Conservation (phyloP, 139 green algal species). For the Yamagishiella unicocca region DNA sequence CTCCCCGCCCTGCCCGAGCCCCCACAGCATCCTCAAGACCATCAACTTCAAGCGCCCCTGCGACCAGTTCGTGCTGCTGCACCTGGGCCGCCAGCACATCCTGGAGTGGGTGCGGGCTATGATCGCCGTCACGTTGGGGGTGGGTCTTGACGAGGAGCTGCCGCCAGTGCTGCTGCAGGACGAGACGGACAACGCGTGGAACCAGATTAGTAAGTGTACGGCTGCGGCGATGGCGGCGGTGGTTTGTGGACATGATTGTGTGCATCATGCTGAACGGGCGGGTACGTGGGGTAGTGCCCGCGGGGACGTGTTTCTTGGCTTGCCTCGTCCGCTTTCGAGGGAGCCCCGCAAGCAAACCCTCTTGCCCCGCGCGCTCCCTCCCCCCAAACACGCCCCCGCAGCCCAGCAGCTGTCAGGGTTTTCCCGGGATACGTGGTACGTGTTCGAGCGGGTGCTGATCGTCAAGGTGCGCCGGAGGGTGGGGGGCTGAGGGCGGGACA, state of each 20-base stretch:
- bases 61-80: slow-evolving; percentile 64
- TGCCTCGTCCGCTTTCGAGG: no score
- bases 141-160: slow-evolving; percentile 66
- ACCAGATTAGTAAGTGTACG: slow-evolving; percentile 75
- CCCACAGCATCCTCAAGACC: slow-evolving; percentile 42
- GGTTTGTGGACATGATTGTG: not conserved
- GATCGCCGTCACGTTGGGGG: slow-evolving; percentile 69
- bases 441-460: slow-evolving; percentile 87
- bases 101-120: slow-evolving; percentile 85
- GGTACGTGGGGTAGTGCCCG: not conserved
- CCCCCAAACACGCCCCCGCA: slow-evolving; percentile 43
- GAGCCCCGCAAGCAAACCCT: no score
- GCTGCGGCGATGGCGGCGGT: not conserved
- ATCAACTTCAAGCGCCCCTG: slow-evolving; percentile 68
- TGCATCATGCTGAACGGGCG: not conserved
- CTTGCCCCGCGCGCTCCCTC: not conserved
- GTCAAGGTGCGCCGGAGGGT: slow-evolving; percentile 68
- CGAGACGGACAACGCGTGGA: slow-evolving; percentile 67
- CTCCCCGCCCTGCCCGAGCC: not conserved
- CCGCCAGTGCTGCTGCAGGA: slow-evolving; percentile 84
- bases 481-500: not conserved
- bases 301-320: no score
- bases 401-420: slow-evolving; percentile 76
- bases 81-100: slow-evolving; percentile 74
- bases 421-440: slow-evolving; percentile 69